phyloP scores from a whole-genome alignment of 1,284 basidiomycete species.

The Kalmanozyma brasiliensis region DNA sequence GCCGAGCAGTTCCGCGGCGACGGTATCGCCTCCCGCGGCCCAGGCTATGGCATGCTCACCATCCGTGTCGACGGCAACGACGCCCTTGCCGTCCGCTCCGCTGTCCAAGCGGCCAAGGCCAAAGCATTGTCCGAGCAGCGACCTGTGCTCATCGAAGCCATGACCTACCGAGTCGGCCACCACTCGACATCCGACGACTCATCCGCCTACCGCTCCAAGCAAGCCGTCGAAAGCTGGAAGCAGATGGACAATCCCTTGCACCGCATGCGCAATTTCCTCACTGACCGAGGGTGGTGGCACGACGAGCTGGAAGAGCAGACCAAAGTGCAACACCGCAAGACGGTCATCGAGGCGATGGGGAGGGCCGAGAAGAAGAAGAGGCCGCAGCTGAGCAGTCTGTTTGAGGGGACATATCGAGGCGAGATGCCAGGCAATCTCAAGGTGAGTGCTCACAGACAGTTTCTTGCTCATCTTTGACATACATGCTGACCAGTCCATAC shows the following conservation, averaged over 20 bases:
- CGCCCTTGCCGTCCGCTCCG: slow-evolving; percentile 84
- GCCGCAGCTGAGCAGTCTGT: slow-evolving; percentile 79
- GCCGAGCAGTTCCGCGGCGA: slow-evolving; percentile 78
- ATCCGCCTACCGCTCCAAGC: slow-evolving; percentile 76
- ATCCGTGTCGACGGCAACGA: slow-evolving; percentile 90
- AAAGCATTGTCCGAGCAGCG: slow-evolving; percentile 79
- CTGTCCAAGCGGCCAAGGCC: slow-evolving; percentile 80
- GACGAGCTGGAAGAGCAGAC: slow-evolving; percentile 79
- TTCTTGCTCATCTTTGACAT: no score
- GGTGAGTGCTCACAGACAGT: slow-evolving; percentile 23
- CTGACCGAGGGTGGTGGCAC: slow-evolving; percentile 82
- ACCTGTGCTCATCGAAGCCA: slow-evolving; percentile 83
- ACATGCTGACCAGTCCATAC: not conserved
- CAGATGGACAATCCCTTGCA: slow-evolving; percentile 81
- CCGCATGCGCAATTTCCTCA: slow-evolving; percentile 84
- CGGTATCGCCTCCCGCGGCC: slow-evolving; percentile 77
- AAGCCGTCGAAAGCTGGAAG: slow-evolving; percentile 60
- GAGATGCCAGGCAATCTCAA: slow-evolving; percentile 71
- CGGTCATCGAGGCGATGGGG: slow-evolving; percentile 82
- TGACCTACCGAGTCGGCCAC: slow-evolving; percentile 77
- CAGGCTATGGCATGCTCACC: slow-evolving; percentile 83
- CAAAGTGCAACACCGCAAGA: slow-evolving; percentile 76
- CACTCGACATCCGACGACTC: slow-evolving; percentile 95
- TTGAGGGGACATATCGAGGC: slow-evolving; percentile 80
- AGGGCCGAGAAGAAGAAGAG: slow-evolving; percentile 79